phyloP scores from a whole-genome alignment of 495 filamentous ascomycete genomes.

The Penicillium egyptiacum region DNA sequence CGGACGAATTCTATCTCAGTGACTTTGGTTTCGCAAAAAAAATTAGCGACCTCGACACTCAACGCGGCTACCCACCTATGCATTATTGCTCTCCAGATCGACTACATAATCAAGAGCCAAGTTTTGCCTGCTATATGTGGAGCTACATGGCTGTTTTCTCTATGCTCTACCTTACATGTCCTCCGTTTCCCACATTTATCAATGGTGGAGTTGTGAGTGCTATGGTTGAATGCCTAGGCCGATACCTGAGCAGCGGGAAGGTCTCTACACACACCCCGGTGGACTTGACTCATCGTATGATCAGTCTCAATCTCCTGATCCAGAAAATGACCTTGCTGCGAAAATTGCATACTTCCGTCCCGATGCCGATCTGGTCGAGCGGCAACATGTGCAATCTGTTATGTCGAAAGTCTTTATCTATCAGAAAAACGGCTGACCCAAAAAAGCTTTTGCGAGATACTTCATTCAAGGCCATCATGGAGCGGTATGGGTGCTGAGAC shows the following conservation, averaged over 20 bases:
- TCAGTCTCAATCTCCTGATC: slow-evolving; percentile 13
- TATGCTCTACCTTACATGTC: slow-evolving; percentile 17
- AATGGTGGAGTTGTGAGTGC: slow-evolving; percentile 14
- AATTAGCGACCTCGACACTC: slow-evolving; percentile 14
- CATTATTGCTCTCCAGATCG: slow-evolving; percentile 21
- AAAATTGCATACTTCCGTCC: slow-evolving; percentile 26
- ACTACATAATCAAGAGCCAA: slow-evolving; percentile 15
- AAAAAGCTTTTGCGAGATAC: slow-evolving; percentile 22
- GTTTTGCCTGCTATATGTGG: slow-evolving; percentile 21
- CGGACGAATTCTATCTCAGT: slow-evolving; percentile 52
- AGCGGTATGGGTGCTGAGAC: slow-evolving; percentile 22
- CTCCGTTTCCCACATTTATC: slow-evolving; percentile 16
- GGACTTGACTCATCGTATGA: slow-evolving; percentile 23
- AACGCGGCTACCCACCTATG: slow-evolving; percentile 15
- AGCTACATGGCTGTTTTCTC: slow-evolving; percentile 20
- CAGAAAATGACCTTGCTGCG: slow-evolving; percentile 14
- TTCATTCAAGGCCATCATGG: slow-evolving; percentile 29
- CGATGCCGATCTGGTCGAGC: slow-evolving; percentile 23
- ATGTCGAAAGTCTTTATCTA: slow-evolving; percentile 30
- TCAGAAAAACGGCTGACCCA: slow-evolving; percentile 21
- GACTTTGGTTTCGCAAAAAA: slow-evolving; percentile 49
- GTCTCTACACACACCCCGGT: neutral
- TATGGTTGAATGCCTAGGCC: slow-evolving; percentile 20
- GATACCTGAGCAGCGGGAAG: slow-evolving; percentile 18
- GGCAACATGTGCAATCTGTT: slow-evolving; percentile 23